phyloP scores from a whole-genome alignment of 2,329 filamentous ascomycete species.

The Plenodomus lindquistii region DNA sequence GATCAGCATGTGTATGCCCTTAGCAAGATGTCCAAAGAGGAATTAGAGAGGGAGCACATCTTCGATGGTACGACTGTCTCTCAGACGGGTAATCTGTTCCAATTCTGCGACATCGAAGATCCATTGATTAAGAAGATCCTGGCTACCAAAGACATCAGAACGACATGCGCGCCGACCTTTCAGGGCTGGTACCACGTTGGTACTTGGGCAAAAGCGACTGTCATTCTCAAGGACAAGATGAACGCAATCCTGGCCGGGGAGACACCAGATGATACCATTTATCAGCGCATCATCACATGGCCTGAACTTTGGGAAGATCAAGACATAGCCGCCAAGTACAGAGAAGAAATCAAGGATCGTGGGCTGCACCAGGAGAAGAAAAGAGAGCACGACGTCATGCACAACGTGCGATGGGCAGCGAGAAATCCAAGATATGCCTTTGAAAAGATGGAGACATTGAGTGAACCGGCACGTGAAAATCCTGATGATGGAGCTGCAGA shows the following conservation, averaged over 20 bases:
- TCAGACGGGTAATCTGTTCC: constrained; percentile 87
- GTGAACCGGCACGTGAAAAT: not conserved
- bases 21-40: constrained; percentile 22
- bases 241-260: constrained; percentile 44
- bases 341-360: constrained; percentile 30
- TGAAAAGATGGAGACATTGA: constrained; percentile 30
- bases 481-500: constrained; percentile 5
- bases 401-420: constrained; percentile 35
- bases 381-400: constrained; percentile 39
- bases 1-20: constrained; percentile 31
- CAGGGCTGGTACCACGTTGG: constrained; percentile 88
- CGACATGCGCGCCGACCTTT: constrained; percentile 49
- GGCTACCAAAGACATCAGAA: constrained; percentile 58
- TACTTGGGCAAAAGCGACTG: constrained; percentile 79
- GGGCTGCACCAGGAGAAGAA: constrained; percentile 26
- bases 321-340: constrained; percentile 33
- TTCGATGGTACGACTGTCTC: constrained; percentile 80
- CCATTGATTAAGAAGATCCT: constrained; percentile 71
- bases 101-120: constrained; percentile 89
- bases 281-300: constrained; percentile 37
- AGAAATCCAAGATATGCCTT: constrained; percentile 40
- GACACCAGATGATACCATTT: constrained; percentile 35
- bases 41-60: constrained; percentile 59
- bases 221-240: constrained; percentile 87
- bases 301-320: constrained; percentile 40